Evolutionary conservation across 2,329 filamentous ascomycete species (phyloP), one percentile per base, ranked within the genome.

Genomic region (Aspergillus tanneri): DNA sequence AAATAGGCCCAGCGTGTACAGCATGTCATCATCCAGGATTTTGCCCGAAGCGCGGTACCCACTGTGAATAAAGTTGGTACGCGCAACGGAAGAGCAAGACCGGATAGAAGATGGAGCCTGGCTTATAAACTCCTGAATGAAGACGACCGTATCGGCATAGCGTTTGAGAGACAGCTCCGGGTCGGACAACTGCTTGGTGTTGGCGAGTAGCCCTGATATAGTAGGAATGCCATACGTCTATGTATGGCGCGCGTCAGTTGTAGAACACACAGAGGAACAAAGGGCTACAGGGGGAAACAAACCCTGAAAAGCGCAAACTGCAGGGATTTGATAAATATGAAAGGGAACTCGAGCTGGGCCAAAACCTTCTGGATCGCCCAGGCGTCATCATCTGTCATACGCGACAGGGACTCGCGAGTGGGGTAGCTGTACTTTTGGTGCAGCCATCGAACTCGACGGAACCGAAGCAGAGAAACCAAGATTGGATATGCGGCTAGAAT

Each of bases 1-100:
- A 62, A 88, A 88, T 0, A 88, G 64, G 10, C 76, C 72, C 0
- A 87, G 72, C 0, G 84, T 87, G 64, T 85, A 86, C 0, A 87
- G 72, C 72, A 86, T 76, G 53, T 87, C 84, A 11, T 77, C 72
- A 38, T 86, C 78, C 4, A 72, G 72, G 54, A 87, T 87, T 56
- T 79, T 79, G 30, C 80, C 80, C 0, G 77, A 70, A 39, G 76
- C 72, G 39, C 78, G 77, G 62, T 86, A 85, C 2, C 72, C 66
- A 18, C 67, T 65, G 62, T 87, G 84, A 3, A 87, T 69, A 59
- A 77, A 86, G 61, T 86, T 86, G 71, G 85, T 82, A 25, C 83
- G 77, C 3, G 82, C 78, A 38, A 86, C 73, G 2, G 79, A 80
- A n/a, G 76, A 69, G 2, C 70, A 65, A 4, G 70, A 66, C 2